Evolutionary conservation across 2,329 filamentous ascomycete genomes (phyloP), one percentile per base, ranked within the genome.

Genomic region (Bretziella fagacearum): DNA sequence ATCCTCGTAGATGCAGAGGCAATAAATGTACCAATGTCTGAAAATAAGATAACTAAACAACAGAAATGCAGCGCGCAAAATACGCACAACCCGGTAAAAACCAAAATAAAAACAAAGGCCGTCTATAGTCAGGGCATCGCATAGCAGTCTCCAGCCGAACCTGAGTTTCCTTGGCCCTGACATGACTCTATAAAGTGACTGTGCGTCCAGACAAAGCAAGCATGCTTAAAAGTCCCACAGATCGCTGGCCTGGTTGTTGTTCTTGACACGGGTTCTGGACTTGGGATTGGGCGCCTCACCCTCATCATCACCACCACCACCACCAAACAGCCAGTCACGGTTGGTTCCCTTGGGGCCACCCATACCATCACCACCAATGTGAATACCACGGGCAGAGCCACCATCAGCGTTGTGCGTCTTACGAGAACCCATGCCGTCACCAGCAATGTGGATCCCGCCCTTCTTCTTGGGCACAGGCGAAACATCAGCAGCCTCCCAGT

Each of bases 341-440:
- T 69, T 63, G 33, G 67, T 65, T 37, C 69, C 71, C 58, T 68
- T 73, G 52, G 65, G 65, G 33, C 73, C 72, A 37, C 78, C 78
- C 77, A 81, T 81, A 46, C 79, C 79, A 54, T 80, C 73, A 30
- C 76, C 76, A 2, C 64, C 69, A 50, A 73, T 73, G 44, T 62
- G 64, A 39, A 66, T 65, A 50, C 56, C 54, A n/a, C 50, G 44
- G 22, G 58, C 55, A 8, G 56, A 53, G 37, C 60, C 62, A 30
- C 33, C 26, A 20, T 30, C 43, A 11, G 37, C 25, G 8, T 56
- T 4, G 56, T 47, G 33, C 55, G 57, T 25, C 56, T 65, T 69
- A 49, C 62, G 62, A 33, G 68, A 68, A 33, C 74, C 74, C 73
- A 77, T 78, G 46, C 75, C 74, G 53, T 75, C 68, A 18, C 71